A percentile compares a stretch with the other conserved stretches of the same genome.
phyloP scores from a whole-genome alignment of 345 rosid species.

The Angophora floribunda region DNA sequence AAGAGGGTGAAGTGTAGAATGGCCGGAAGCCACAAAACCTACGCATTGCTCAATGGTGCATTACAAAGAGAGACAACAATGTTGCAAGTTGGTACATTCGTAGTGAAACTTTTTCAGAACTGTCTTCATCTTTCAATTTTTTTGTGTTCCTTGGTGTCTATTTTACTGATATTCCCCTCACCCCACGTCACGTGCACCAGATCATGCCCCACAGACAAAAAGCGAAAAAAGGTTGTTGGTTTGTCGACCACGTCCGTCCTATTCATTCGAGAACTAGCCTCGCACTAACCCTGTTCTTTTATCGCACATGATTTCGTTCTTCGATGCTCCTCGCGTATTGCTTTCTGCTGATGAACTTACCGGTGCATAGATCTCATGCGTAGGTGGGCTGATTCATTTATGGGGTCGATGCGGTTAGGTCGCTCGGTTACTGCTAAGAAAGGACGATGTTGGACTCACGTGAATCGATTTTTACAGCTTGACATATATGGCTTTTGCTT shows the following conservation, averaged over 20 bases:
- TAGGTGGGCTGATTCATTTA: neutral
- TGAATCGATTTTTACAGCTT: neutral
- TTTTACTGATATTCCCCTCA: neutral
- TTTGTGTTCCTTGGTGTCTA: neutral
- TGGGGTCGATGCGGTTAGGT: neutral
- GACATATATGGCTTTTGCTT: neutral
- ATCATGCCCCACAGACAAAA: neutral
- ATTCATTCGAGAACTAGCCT: neutral
- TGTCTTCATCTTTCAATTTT: neutral
- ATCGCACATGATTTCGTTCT: neutral
- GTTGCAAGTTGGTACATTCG: neutral
- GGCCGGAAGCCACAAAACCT: neutral
- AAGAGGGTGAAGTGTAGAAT: neutral
- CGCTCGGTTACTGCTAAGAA: neutral
- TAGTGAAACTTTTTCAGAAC: neutral
- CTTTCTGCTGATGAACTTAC: neutral
- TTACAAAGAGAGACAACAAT: neutral
- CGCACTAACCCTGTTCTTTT: neutral
- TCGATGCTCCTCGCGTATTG: neutral
- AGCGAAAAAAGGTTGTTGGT: neutral
- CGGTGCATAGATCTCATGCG: neutral
- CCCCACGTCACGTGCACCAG: neutral
- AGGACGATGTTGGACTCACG: neutral
- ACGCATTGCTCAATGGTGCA: neutral
- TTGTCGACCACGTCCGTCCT: neutral